Evolutionary conservation across 139 green algal genomes (phyloP), one percentile per base, ranked within the genome.

Genomic region (Desmodesmus armatus): DNA sequence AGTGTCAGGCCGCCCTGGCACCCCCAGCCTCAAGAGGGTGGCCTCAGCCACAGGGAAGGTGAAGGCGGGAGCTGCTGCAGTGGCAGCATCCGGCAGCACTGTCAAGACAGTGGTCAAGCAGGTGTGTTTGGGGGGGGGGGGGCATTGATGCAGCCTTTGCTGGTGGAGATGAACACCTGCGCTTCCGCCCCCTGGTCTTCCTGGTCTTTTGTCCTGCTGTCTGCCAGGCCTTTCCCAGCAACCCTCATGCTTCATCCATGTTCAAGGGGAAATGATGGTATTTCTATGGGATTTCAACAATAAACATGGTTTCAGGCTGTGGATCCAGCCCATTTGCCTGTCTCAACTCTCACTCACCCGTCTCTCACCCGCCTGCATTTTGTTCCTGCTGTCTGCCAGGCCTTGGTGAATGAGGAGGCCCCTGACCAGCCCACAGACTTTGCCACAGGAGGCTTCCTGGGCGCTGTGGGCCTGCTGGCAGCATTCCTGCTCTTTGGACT

Each of bases 401-500:
- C 58, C 2, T 40, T 87, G 11, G 70, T 87, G 37, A 87, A 87
- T 37, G 71, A 82, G 55, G 82, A 87, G 40, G 41, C 75, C 53
- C 82, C 82, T 11, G 82, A 87, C 29, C 55, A 87, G 53, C 82
- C 82, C n/a, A 87, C 71, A 37, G 71, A 81, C 71, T 74, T 82
- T 41, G 44, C 58, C 51, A 31, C 69, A 0, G 71, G 29, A 23
- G 82, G 82, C n/a, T 39, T 87, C 55, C 47, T 81, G 3, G 82
- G 82, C 55, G 41, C 66, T 43, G 70, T 40, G 17, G 71, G 23
- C 0, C 19, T 66, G 5, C 44, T 82, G 23, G 82, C 70, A 25
- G 82, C 82, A 25, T 78, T 74, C 43, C 49, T 87, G 15, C 19
- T 76, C 27, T 75, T 82, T 35, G 82, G 71, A 37, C 43, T 70